Evolutionary conservation across 1,139 yeast genomes (phyloP).

Genomic region (Suhomyces bolitotheri): DNA sequence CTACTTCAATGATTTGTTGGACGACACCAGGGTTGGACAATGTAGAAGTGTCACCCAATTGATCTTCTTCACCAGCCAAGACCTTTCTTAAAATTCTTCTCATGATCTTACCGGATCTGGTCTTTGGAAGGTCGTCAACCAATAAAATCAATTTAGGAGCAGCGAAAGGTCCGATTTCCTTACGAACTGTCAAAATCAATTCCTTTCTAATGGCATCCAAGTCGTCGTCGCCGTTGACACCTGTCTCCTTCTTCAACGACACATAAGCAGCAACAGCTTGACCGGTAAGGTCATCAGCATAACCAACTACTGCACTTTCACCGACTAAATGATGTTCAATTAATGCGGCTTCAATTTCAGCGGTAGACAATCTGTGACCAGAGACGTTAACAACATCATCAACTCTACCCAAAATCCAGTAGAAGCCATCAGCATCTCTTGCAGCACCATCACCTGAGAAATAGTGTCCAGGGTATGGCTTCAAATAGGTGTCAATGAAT

Average conservation of each 20-base stretch:
- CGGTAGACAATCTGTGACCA: slow-evolving; percentile 78
- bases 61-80: slow-evolving; percentile 77
- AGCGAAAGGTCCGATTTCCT: slow-evolving; percentile 83
- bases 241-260: slow-evolving; percentile 52
- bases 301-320: slow-evolving; percentile 80
- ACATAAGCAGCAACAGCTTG: slow-evolving; percentile 84
- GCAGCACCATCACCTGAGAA: slow-evolving; percentile 86
- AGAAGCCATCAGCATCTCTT: slow-evolving; percentile 73
- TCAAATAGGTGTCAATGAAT: slow-evolving; percentile 68
- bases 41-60: slow-evolving; percentile 76
- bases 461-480: slow-evolving; percentile 67
- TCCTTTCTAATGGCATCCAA: slow-evolving; percentile 63
- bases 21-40: slow-evolving; percentile 73
- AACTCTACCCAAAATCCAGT: slow-evolving; percentile 79
- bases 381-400: slow-evolving; percentile 83
- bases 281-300: slow-evolving; percentile 78
- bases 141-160: slow-evolving; percentile 73
- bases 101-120: slow-evolving; percentile 84
- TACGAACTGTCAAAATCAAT: slow-evolving; percentile 68
- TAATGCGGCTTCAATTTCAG: slow-evolving; percentile 79
- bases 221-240: slow-evolving; percentile 45
- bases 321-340: slow-evolving; percentile 70
- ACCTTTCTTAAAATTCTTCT: slow-evolving; percentile 79
- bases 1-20: slow-evolving; percentile 62
- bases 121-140: slow-evolving; percentile 79